phyloP scores from a whole-genome alignment of 345 rosid species.

The Rhodamnia argentea region DNA sequence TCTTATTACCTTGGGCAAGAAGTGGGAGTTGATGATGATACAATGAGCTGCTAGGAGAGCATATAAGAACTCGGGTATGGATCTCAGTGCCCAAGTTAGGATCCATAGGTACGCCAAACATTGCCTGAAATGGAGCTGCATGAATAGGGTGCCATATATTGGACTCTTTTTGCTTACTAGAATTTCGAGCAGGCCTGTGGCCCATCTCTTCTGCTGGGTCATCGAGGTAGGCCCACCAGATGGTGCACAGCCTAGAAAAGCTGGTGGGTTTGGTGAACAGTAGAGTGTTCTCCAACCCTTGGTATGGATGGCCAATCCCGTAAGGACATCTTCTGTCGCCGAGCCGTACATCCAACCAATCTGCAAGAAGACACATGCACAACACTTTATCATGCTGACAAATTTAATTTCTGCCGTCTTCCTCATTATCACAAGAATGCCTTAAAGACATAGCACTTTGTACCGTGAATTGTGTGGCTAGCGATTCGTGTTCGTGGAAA shows the following conservation, averaged over 20 bases:
- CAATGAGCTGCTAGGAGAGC: constrained; percentile 49
- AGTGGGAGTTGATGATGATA: constrained; percentile 38
- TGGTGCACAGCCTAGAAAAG: constrained; percentile 54
- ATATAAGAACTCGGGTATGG: constrained; percentile 54
- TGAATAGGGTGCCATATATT: constrained; percentile 5
- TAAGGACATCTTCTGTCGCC: constrained; percentile 36
- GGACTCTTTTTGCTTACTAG: constrained; percentile 31
- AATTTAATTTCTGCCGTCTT: neutral
- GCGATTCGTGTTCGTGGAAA: neutral
- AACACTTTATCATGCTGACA: neutral
- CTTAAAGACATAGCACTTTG: neutral
- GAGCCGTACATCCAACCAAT: constrained; percentile 68
- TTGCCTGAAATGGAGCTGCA: constrained; percentile 36
- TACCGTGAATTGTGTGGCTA: neutral
- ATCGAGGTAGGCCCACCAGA: constrained; percentile 19
- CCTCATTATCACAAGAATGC: neutral
- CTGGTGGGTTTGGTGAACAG: constrained; percentile 23
- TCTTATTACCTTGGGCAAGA: constrained; percentile 48
- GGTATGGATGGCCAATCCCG: constrained; percentile 2
- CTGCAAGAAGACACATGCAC: constrained; percentile 1
- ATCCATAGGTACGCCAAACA: constrained; percentile 21
- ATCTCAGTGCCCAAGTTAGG: constrained; percentile 24
- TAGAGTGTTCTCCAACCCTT: constrained; percentile 38
- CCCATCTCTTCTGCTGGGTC: constrained; percentile 59
- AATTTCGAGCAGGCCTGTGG: constrained; percentile 46